Percentiles rank a stretch among this genome's conserved stretches.
Conservation (phyloP, 2,329 filamentous ascomycete genomes). For the Sordariomycetes sp. region DNA sequence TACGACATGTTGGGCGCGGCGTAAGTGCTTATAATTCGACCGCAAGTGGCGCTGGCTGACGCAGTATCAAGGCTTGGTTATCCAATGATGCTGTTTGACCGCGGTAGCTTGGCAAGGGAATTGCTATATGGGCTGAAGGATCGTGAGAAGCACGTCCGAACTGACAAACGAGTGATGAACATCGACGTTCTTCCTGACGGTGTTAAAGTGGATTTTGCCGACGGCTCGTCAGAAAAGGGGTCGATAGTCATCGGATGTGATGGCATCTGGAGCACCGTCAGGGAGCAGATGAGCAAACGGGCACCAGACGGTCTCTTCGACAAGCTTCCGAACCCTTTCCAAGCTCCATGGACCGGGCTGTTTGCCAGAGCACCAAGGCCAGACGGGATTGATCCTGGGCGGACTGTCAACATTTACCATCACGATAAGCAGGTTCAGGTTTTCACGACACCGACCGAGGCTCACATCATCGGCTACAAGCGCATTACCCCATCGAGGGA, state of each 20-base stretch:
- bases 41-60: background rate
- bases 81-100: constrained; percentile 1
- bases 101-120: background rate
- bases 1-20: background rate
- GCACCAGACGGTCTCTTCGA: background rate
- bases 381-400: background rate
- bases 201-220: constrained; percentile 1
- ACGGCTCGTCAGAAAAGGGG: background rate
- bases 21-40: background rate
- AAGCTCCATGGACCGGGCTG: background rate
- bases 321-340: background rate
- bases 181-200: background rate
- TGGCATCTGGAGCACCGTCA: constrained; percentile 2
- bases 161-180: constrained; percentile 1
- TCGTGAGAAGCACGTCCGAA: background rate
- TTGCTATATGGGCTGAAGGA: background rate
- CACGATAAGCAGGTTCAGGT: background rate
- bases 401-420: background rate
- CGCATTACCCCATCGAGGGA: background rate
- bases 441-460: background rate
- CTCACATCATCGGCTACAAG: background rate
- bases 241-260: constrained; percentile 1
- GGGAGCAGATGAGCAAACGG: background rate
- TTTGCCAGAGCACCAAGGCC: background rate
- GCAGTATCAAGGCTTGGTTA: background rate